Percentiles rank a stretch among this genome's conserved stretches.
These are phyloP conservation scores for Malus sieversii DNA, from an alignment of 306 rosid species.

Conservation along the genomic window DNA sequence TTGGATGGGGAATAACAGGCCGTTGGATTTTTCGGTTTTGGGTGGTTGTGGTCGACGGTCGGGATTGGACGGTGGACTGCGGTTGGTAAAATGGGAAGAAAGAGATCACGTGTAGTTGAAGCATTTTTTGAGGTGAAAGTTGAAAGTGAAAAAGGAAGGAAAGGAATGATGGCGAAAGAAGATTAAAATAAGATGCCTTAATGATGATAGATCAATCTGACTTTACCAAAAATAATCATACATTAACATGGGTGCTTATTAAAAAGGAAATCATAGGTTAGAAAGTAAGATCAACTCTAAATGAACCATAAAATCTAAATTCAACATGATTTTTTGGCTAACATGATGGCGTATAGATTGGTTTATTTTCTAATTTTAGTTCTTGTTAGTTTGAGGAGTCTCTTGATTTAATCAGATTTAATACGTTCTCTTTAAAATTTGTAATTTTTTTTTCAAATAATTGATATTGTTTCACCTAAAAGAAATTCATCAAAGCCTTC, in stretches of 20 bases:
- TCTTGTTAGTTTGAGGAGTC: no score
- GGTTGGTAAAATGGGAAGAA: neutral
- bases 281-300: neutral
- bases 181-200: neutral
- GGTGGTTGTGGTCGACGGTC: neutral
- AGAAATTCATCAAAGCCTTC: no score
- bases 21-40: neutral
- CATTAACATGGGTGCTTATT: neutral
- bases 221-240: neutral
- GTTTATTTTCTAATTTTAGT: neutral
- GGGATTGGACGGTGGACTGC: constrained; percentile 5
- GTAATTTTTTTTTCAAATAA: no score
- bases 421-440: neutral
- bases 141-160: neutral
- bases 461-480: neutral
- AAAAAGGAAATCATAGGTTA: no score
- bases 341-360: no score
- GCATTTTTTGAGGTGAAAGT: neutral
- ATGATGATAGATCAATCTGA: neutral
- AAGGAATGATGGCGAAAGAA: neutral
- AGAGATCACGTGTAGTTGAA: neutral
- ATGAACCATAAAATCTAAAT: no score
- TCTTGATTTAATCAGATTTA: no score
- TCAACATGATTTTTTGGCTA: no score
- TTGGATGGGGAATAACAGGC: neutral